These are phyloP conservation scores for Mortierella sp. DNA, from an alignment of 371 early-diverging fungal genomes.

Conservation along the genomic window DNA sequence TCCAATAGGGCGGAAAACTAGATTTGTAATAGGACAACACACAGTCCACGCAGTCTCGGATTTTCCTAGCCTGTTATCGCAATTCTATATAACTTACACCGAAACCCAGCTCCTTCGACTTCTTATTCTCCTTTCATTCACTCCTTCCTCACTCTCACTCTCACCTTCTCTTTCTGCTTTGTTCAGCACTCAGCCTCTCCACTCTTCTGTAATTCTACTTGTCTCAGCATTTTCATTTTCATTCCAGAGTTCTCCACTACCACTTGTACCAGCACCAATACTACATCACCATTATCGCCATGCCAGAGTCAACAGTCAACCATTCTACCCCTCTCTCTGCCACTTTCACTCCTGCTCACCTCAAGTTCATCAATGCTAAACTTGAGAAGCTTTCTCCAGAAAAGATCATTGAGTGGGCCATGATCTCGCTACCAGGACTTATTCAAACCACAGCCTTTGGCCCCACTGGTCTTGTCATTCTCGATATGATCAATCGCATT, in stretches of 20 bases:
- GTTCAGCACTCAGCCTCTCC: background rate
- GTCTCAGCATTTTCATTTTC: background rate
- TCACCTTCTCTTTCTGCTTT: background rate
- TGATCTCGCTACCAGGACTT: slow-evolving; percentile 81
- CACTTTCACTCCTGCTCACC: slow-evolving; percentile 70
- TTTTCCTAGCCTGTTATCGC: background rate
- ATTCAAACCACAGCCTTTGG: slow-evolving; percentile 96
- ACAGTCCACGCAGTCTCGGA: background rate
- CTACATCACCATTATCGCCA: slow-evolving; percentile 9
- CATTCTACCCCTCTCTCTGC: slow-evolving; percentile 16
- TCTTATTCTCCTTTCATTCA: background rate
- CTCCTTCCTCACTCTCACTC: background rate
- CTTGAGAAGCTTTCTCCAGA: slow-evolving; percentile 76
- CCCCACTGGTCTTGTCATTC: slow-evolving; percentile 84
- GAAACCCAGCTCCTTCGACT: slow-evolving; percentile 1
- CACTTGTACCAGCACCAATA: background rate
- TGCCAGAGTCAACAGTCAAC: slow-evolving; percentile 43
- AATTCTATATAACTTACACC: background rate
- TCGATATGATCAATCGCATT: slow-evolving; percentile 78
- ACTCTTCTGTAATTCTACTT: background rate
- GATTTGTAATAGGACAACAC: background rate
- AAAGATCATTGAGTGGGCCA: slow-evolving; percentile 92
- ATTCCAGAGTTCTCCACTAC: background rate
- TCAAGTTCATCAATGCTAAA: slow-evolving; percentile 74
- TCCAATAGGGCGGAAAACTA: background rate